Conservation (phyloP, 106 monocot genomes). For the Vanilla planifolia region DNA sequence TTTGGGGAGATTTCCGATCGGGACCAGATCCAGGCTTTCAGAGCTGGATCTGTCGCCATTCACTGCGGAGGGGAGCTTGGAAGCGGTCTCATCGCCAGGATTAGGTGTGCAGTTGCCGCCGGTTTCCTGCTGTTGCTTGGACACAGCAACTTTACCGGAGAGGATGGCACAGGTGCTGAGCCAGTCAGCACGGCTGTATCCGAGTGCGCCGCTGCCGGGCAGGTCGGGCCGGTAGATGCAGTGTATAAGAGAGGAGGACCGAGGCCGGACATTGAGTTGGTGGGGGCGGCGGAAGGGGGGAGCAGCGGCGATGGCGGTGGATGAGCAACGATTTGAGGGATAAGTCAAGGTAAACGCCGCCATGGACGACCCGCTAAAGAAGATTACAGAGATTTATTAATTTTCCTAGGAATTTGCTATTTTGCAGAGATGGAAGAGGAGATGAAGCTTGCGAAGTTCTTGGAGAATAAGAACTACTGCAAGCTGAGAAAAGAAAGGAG, state of each 20-base stretch:
- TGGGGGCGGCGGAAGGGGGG: neutral
- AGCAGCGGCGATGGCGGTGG: neutral
- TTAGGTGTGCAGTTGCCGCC: neutral
- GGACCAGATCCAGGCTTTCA: conserved; percentile 16
- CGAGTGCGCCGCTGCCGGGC: conserved; percentile 10
- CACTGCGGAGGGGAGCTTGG: neutral
- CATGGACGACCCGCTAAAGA: neutral
- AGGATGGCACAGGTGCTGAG: conserved; percentile 52
- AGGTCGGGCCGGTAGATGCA: neutral
- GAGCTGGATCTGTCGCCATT: conserved; percentile 10
- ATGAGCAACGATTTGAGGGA: neutral
- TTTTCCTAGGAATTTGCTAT: neutral
- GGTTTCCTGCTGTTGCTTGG: conserved; percentile 3
- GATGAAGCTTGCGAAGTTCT: conserved; percentile 6
- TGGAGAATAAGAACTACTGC: conserved; percentile 1
- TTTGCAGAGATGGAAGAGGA: neutral
- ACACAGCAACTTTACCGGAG: conserved; percentile 34
- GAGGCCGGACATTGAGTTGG: neutral
- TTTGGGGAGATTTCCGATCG: conserved; percentile 24
- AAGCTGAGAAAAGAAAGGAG: conserved; percentile 4
- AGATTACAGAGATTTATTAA: neutral
- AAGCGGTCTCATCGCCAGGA: neutral
- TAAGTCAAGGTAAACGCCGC: neutral
- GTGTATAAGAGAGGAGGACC: neutral
- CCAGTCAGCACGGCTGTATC: conserved; percentile 43